phyloP scores from a whole-genome alignment of 1,284 basidiomycete species.

The Ustilago nuda region DNA sequence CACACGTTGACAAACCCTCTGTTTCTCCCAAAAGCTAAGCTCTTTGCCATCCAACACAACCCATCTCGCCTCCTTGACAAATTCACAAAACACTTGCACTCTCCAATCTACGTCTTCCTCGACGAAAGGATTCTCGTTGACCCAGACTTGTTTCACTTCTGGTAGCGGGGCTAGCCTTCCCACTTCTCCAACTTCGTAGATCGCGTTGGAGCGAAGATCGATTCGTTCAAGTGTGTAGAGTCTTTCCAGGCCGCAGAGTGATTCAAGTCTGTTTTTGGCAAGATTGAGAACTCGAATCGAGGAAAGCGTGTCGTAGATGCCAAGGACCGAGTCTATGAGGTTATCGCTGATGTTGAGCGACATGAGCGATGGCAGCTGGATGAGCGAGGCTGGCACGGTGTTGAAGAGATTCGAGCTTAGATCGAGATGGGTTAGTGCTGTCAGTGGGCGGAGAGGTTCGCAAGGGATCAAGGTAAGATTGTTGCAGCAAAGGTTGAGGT shows the following conservation, averaged over 20 bases:
- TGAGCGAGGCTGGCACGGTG: conserved; percentile 77
- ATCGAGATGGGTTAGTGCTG: conserved; percentile 70
- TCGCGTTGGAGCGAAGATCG: conserved; percentile 84
- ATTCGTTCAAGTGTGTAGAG: conserved; percentile 83
- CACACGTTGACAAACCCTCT: conserved; percentile 70
- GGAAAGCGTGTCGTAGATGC: conserved; percentile 71
- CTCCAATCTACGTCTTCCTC: conserved; percentile 74
- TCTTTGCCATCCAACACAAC: conserved; percentile 77
- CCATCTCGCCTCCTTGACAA: conserved; percentile 81
- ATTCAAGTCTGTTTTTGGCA: conserved; percentile 83
- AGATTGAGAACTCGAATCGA: conserved; percentile 61
- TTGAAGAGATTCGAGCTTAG: conserved; percentile 71
- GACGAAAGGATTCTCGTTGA: conserved; percentile 58
- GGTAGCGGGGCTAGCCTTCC: conserved; percentile 82
- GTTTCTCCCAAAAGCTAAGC: conserved; percentile 82
- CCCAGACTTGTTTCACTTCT: conserved; percentile 73
- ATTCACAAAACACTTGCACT: conserved; percentile 81
- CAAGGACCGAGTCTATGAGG: conserved; percentile 93
- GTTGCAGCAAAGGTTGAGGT: conserved; percentile 84
- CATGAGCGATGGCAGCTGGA: conserved; percentile 79
- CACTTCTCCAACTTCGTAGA: conserved; percentile 86
- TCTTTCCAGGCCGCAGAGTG: conserved; percentile 90
- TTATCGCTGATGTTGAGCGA: conserved; percentile 93
- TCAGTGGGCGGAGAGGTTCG: conserved; percentile 72
- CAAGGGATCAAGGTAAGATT: conserved; percentile 83